These are phyloP conservation scores for Asclepias syriaca DNA, from an alignment of 257 asterid species.

Conservation along the genomic window DNA sequence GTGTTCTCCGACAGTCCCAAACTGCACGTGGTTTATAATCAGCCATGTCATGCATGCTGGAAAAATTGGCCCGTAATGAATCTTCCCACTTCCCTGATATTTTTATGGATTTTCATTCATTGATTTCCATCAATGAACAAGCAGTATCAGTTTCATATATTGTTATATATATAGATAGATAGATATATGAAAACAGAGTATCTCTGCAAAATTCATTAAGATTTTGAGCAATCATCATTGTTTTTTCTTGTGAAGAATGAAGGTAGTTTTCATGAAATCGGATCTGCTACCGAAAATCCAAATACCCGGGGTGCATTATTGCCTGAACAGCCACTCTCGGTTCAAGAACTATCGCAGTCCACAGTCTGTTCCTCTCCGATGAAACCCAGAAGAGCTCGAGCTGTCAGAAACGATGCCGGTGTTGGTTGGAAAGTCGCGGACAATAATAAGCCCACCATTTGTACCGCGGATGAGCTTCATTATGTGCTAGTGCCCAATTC, in stretches of 20 bases:
- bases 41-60: neutral
- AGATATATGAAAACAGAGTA: neutral
- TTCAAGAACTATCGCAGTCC: neutral
- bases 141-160: neutral
- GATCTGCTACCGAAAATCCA: conserved; percentile 55
- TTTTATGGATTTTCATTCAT: neutral
- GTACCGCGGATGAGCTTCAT: conserved; percentile 98
- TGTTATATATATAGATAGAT: too few relatives aligned
- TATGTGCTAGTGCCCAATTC: conserved; percentile 66
- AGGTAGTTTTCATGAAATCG: conserved; percentile 25
- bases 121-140: neutral
- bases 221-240: neutral
- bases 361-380: neutral
- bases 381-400: neutral
- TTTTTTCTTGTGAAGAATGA: neutral
- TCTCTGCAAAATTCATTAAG: neutral
- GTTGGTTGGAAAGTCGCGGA: conserved; percentile 33
- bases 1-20: too few relatives aligned
- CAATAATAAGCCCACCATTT: conserved; percentile 49
- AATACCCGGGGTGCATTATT: conserved; percentile 43
- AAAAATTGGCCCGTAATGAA: neutral
- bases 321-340: neutral
- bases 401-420: conserved; percentile 17
- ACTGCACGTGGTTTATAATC: conserved; percentile 3
- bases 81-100: neutral